A percentile compares a stretch with the other conserved stretches of the same genome.
phyloP scores from a whole-genome alignment of 768 basidiomycete genomes.

The Phaffia australis region DNA sequence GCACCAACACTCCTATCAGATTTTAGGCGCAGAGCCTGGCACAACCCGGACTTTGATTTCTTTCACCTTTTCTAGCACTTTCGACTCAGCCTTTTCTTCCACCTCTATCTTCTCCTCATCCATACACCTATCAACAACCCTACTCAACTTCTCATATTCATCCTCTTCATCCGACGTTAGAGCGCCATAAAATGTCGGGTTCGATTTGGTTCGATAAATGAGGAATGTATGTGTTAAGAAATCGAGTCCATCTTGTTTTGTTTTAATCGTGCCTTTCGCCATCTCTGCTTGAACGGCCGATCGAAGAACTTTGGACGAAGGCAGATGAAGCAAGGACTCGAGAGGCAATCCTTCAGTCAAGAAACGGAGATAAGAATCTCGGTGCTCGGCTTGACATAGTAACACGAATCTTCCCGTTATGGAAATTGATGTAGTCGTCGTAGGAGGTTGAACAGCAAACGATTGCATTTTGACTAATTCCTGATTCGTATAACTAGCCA shows the following conservation, averaged over 20 bases:
- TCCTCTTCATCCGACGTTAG: neutral
- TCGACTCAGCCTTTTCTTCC: neutral
- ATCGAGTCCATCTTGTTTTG: slow-evolving; percentile 63
- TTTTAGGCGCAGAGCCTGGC: slow-evolving; percentile 19
- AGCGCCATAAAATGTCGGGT: slow-evolving; percentile 65
- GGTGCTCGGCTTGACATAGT: slow-evolving; percentile 79
- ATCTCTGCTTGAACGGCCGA: slow-evolving; percentile 36
- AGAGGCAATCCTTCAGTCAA: slow-evolving; percentile 78
- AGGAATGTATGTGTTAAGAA: slow-evolving; percentile 72
- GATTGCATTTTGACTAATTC: slow-evolving; percentile 90
- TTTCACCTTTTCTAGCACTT: slow-evolving; percentile 9
- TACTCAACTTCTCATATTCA: slow-evolving; percentile 8
- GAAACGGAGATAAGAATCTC: slow-evolving; percentile 70
- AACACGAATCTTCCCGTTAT: slow-evolving; percentile 55
- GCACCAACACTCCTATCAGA: neutral
- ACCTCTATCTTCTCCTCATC: slow-evolving; percentile 6
- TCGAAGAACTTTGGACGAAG: slow-evolving; percentile 38
- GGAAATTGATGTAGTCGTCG: slow-evolving; percentile 32
- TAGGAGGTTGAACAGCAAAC: slow-evolving; percentile 56
- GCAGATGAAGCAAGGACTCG: slow-evolving; percentile 65
- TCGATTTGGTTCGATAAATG: slow-evolving; percentile 55
- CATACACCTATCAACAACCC: slow-evolving; percentile 19
- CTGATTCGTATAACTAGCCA: slow-evolving; percentile 66
- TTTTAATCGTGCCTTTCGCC: slow-evolving; percentile 34
- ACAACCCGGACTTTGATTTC: slow-evolving; percentile 12